Base-by-base conservation (phyloP, 2,329 filamentous ascomycete genomes). In the Penicillium sp. region DNA sequence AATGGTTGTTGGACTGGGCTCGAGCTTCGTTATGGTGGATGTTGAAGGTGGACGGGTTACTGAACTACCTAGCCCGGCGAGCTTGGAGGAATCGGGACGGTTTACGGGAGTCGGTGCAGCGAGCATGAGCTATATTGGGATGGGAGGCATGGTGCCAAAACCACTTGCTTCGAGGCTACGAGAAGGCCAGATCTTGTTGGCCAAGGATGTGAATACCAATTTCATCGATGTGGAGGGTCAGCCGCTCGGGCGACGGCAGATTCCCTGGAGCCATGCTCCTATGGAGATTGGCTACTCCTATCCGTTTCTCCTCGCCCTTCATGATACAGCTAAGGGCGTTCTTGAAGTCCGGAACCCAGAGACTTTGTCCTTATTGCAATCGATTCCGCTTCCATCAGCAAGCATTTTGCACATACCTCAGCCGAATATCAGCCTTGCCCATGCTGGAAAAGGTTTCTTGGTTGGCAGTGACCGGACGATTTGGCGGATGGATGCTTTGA, bases 201-300 rank as follows among this genome's bases (percentile, higher is more conserved):
- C 93, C n/a, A 96, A 96, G 73, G 95, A 99, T 66, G 91, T 97
- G 68, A 96, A 97, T 72, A 96, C 93, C 1, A 79, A 97, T 52
- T 99, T 99, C 72, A 90, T 96, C 63, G 89, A 95, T 56, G 85
- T 89, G 11, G 83, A 91, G 29, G 95, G 93, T 5, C 93, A 91
- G 64, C 84, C 92, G 0, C 72, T 96, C 33, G 89, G 93, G 45
- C 91, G 90, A 74, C 83, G 89, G 54, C 93, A 98, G 71, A 87
- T 99, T n/a, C 92, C 92, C 1, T 99, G 95, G 95, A 85, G 87
- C 43, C 81, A 85, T 33, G 91, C 93, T 1, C 96, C 95, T 1
- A 93, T 97, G 67, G 89, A 89, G 55, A 88, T 99, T 57, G 95
- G 93, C 22, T 99, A 97, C 73, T 97, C 93, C 22, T 99, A 99